phyloP scores from a whole-genome alignment of 495 filamentous ascomycete species.

The Halenospora varia region DNA sequence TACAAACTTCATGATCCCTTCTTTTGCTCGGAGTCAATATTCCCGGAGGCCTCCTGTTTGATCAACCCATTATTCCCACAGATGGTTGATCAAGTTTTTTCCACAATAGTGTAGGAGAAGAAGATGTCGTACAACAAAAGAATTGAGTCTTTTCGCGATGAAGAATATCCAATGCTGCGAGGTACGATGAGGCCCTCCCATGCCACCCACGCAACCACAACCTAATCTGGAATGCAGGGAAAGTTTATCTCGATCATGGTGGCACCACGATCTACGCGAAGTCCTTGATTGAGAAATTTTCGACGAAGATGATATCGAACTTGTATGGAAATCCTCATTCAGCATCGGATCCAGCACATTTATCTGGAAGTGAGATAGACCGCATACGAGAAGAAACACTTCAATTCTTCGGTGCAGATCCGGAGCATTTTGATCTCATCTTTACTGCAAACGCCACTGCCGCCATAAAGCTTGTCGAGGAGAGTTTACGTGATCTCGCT shows the following conservation, averaged over 20 bases:
- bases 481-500: conserved; percentile 55
- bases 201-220: background rate
- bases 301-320: conserved; percentile 48
- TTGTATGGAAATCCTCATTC: conserved; percentile 79
- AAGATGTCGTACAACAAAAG: conserved; percentile 12
- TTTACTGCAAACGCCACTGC: conserved; percentile 69
- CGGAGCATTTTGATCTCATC: conserved; percentile 62
- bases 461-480: conserved; percentile 65
- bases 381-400: conserved; percentile 53
- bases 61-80: too few relatives aligned
- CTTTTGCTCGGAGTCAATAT: too few relatives aligned
- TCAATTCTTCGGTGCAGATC: conserved; percentile 57
- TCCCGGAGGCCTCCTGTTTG: too few relatives aligned
- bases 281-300: conserved; percentile 57
- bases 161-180: conserved; percentile 40
- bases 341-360: conserved; percentile 56
- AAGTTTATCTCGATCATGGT: conserved; percentile 68
- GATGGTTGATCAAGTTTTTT: too few relatives aligned
- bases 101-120: too few relatives aligned
- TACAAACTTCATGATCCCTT: too few relatives aligned
- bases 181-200: conserved; percentile 21
- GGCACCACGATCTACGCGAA: conserved; percentile 70
- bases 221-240: conserved; percentile 8
- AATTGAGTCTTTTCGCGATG: conserved; percentile 32
- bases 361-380: conserved; percentile 59